Base-by-base conservation (phyloP, 306 rosid species). In the Medicago arabica region DNA sequence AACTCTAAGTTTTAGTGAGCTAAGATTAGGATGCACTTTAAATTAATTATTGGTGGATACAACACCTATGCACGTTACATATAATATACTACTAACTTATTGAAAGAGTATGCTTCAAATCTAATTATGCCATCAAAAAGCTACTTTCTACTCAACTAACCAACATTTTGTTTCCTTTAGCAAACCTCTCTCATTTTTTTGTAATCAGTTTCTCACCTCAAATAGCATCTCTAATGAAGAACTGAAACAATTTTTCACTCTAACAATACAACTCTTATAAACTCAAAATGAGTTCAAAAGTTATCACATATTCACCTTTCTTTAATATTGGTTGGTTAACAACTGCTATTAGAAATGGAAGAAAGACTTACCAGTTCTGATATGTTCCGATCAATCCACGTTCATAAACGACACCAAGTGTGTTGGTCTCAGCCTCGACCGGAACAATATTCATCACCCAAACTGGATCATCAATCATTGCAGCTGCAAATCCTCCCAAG, bases 401-500 rank as follows among this genome's bases (percentile, higher is more conserved):
- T 81, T 95, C 97, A 54, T 71, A 92, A 25, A 95, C 85, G 83
- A 69, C 97, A 53, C 97, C 99, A 17, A 92, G 96, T 11, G 97
- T 92, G 79, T 92, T 88, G 65, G 85, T 28, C 75, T 88, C 82
- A 8, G 97, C 83, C 82, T 95, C 92, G 58, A 85, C 97, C 0
- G 98, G 99, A 38, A 89, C 92, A 61, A 78, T 28, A 53, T 95
- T 95, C 99, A 95, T 90, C 23, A 92, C 98, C 98, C 99, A 95
- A 63, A 85, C 84, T 3, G 98, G 99, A 49, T 88, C 87, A 69
- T 89, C 70, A 34, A 87, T 78, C 0, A 95, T 74, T 9, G 96
- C 93, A 72, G 99, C 98, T 43, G 98, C 96, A 75, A 95, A 95
- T 51, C 98, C 93, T 80, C 99, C 99, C 81, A 95, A 82, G 83